Evolutionary conservation across 2,329 filamentous ascomycete genomes (phyloP), one percentile per base, ranked within the genome.

Genomic region (Escovopsis sp.): DNA sequence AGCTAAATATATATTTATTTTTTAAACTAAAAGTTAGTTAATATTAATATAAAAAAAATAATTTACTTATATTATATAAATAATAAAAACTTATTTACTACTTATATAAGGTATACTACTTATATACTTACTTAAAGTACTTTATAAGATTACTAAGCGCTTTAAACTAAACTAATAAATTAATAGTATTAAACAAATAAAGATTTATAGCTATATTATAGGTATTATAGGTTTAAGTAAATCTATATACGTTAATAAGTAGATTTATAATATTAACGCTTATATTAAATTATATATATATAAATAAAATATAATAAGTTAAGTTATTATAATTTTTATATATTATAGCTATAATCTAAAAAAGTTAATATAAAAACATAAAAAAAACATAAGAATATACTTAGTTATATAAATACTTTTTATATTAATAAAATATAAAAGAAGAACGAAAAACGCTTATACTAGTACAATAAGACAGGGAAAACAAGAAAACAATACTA

Each of bases 201-300:
- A 28, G 18, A 15, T 35, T 28, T 35, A 35, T 35, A 35, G 15
- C 21, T 31, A 16, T 23, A 35, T n/a, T n/a, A 35, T 35, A 35
- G 16, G 4, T 29, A 28, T 9, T 28, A 17, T 18, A 28, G 29
- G 19, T 15, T 31, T 30, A 14, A 4, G 16, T 15, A 31, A 26
- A 30, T 16, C 5, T 29, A 6, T 29, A 5, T 29, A 21, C 8
- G 7, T 5, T 17, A 35, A 23, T n/a, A 15, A 31, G n/a, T n/a
- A n/a, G n/a, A n/a, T n/a, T n/a, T 23, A 21, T 31, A 21, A 35
- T 10, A 15, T 17, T n/a, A 17, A 4, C 11, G 3, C 26, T 16
- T n/a, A 25, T 25, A 31, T 3, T 33, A 14, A 3, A 33, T 25
- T 33, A 33, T 21, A 23, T 12, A 21, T 33, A 33, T 14, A 33